Evolutionary conservation across 208 protist genomes (phyloP).

Genomic region (Leishmania tropica): DNA sequence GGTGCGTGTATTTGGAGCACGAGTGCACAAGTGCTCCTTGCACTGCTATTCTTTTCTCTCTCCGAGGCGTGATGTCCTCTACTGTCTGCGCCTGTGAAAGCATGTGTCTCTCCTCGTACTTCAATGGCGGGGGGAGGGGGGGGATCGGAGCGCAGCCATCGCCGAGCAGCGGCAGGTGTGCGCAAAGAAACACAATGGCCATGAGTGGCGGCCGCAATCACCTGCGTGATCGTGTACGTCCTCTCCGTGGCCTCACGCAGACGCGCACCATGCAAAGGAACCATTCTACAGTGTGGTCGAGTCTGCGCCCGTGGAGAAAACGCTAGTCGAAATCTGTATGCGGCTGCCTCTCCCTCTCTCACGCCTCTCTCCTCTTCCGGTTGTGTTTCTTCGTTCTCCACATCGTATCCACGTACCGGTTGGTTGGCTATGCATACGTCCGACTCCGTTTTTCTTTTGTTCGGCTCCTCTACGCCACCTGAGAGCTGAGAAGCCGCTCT

Average conservation of each 20-base stretch:
- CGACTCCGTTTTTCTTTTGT: neutral
- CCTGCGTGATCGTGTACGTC: neutral
- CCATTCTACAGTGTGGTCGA: neutral
- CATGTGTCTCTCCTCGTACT: neutral
- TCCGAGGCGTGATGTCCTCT: constrained; percentile 1
- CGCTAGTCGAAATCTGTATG: neutral
- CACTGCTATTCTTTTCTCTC: constrained; percentile 8
- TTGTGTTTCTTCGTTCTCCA: neutral
- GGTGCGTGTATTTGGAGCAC: neutral
- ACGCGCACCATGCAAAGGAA: neutral
- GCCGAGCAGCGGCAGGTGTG: neutral
- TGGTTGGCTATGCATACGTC: neutral
- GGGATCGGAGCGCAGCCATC: neutral
- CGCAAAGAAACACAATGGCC: neutral
- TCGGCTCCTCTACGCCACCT: neutral
- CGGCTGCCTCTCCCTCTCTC: neutral
- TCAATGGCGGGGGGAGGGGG: neutral
- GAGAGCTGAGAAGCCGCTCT: neutral
- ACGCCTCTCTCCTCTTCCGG: neutral
- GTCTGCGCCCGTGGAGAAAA: neutral
- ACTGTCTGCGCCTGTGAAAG: neutral
- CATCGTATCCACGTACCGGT: neutral
- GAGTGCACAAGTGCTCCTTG: neutral
- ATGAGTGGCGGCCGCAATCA: neutral
- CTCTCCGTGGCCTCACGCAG: neutral